Conservation (phyloP, 202 grass and related monocot genomes). For the Eragrostis tef region DNA sequence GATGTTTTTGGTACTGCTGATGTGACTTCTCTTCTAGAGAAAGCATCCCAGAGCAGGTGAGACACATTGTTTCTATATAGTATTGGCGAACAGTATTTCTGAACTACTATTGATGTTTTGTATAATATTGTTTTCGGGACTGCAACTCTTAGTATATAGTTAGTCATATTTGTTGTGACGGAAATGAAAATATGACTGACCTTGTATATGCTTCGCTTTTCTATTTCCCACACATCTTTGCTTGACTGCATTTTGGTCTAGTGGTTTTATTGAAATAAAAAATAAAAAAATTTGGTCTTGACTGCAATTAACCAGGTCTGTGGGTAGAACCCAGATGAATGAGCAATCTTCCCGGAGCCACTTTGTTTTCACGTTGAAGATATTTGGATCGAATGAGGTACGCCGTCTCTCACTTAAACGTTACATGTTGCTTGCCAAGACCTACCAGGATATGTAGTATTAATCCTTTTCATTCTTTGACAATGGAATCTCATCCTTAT, state of each 20-base stretch:
- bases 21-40: slow-evolving; percentile 68
- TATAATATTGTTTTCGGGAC: too few species aligned
- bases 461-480: neutral
- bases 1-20: slow-evolving; percentile 71
- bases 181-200: neutral
- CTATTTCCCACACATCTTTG: neutral
- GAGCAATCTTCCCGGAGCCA: slow-evolving; percentile 94
- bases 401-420: neutral
- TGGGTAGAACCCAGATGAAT: slow-evolving; percentile 92
- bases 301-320: slow-evolving; percentile 60
- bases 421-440: slow-evolving; percentile 18
- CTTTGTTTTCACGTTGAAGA: slow-evolving; percentile 92
- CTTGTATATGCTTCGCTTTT: neutral
- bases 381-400: slow-evolving; percentile 86
- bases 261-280: neutral
- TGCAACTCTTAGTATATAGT: neutral
- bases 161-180: neutral
- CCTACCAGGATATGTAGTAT: neutral
- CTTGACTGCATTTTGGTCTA: neutral
- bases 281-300: neutral
- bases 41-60: slow-evolving; percentile 88
- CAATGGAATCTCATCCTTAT: neutral
- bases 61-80: neutral
- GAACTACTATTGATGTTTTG: neutral
- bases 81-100: neutral